Base-by-base conservation (phyloP, 208 protist species). In the Wallacemonas sp. region DNA sequence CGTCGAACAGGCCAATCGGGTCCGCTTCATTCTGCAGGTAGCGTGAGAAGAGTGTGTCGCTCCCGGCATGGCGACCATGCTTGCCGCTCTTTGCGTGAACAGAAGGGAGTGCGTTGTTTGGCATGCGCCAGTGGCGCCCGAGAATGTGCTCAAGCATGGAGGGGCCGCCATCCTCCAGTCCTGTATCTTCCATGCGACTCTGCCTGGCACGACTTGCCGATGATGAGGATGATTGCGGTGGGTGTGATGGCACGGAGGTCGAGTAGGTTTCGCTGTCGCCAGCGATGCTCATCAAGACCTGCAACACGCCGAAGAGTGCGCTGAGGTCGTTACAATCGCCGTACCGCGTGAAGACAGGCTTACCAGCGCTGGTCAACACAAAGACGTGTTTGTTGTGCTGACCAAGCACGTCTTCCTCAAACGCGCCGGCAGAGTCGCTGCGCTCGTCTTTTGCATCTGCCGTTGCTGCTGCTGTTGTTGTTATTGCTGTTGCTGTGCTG, bases 311-410 rank as follows among this genome's bases (percentile, higher is more conserved):
- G 61, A 88, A 94, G 6, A 96, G 55, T 1, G 77, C 75, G 47
- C 73, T 83, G 29, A 93, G 56, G 0, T 65, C 62, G 54, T 60
- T 61, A 54, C 80, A 85, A 21, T 83, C 73, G 2, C 88, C 81
- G 36, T 93, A 85, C 2, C 78, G 80, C 12, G 88, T 71, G 64
- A 92, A 96, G 33, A 96, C 52, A 24, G 92, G 92, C 68, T 91
- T 93, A n/a, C 88, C 88, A 9, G 92, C 80, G 27, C 84, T 85
- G 1, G 87, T 95, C n/a, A 95, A 73, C 54, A 95, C 72, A 67
- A 96, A 93, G 0, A 96, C 65, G 65, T 96, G 92, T 44, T 88
- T 85, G 0, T 44, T 67, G 48, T 89, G 77, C 27, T 69, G 56
- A 30, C 44, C 49, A 9, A 93, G 74, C 16, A 83, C 41, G 43